Evolutionary conservation across 2,329 filamentous ascomycete species (phyloP).

Genomic region (Zymoseptoria tritici): DNA sequence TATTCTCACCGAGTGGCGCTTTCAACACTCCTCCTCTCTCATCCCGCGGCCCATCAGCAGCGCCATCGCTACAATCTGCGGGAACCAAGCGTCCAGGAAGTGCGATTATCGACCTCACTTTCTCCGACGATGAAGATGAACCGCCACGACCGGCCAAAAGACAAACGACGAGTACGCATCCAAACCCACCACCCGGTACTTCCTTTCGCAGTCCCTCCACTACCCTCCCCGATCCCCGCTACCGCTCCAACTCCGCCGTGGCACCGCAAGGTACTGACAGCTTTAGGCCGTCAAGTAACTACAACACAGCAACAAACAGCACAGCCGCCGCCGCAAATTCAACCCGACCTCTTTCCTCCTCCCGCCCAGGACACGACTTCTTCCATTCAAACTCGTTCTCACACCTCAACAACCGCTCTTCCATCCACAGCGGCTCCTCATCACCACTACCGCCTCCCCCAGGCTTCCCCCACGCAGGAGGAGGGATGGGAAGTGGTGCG

Average conservation of each 20-base stretch:
- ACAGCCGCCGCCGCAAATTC: neutral
- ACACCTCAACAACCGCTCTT: neutral
- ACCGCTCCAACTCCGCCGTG: constrained; percentile 8
- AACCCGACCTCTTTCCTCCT: neutral
- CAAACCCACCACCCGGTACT: constrained; percentile 7
- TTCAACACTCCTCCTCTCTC: constrained; percentile 40
- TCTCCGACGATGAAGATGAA: constrained; percentile 43
- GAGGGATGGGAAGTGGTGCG: neutral
- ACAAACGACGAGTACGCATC: constrained; percentile 21
- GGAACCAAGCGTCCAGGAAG: constrained; percentile 38
- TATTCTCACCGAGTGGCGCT: constrained; percentile 28
- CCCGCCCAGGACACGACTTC: neutral
- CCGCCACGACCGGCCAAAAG: constrained; percentile 29
- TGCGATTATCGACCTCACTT: constrained; percentile 43
- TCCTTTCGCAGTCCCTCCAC: constrained; percentile 16
- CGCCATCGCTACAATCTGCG: constrained; percentile 26
- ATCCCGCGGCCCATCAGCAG: constrained; percentile 36
- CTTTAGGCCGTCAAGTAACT: constrained; percentile 19
- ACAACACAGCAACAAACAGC: neutral
- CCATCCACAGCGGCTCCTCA: neutral
- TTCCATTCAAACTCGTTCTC: neutral
- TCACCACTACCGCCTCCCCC: neutral
- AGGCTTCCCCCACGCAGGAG: neutral
- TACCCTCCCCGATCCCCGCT: constrained; percentile 19
- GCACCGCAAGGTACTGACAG: constrained; percentile 16